Percentiles rank a stretch among this genome's conserved stretches.
Conservation (phyloP, 2,329 filamentous ascomycete genomes). For the Cordyceps tenuipes region DNA sequence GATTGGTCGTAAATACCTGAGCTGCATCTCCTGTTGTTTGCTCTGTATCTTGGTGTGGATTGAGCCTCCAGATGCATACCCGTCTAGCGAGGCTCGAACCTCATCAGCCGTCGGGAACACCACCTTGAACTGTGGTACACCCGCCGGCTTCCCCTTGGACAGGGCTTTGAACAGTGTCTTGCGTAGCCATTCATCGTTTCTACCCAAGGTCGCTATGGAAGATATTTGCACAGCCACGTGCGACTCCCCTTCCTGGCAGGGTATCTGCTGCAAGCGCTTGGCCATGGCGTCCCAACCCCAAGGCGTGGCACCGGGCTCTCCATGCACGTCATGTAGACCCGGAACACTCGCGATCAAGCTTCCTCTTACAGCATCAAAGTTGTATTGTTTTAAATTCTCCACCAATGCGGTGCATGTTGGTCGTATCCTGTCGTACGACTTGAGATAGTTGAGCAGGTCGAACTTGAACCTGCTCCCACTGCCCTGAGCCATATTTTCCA, state of each 20-base stretch:
- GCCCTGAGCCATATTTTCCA: slow-evolving; percentile 32
- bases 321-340: slow-evolving; percentile 48
- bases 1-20: slow-evolving; percentile 61
- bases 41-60: slow-evolving; percentile 76
- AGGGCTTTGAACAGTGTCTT: slow-evolving; percentile 51
- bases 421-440: slow-evolving; percentile 54
- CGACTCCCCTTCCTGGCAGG: slow-evolving; percentile 31
- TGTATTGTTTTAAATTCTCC: slow-evolving; percentile 49
- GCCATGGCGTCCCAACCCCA: slow-evolving; percentile 71
- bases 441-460: slow-evolving; percentile 66
- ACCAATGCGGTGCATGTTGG: slow-evolving; percentile 47
- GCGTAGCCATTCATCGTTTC: slow-evolving; percentile 62
- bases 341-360: slow-evolving; percentile 74
- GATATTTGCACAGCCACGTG: slow-evolving; percentile 61
- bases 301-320: slow-evolving; percentile 40
- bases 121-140: slow-evolving; percentile 51
- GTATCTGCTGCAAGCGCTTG: slow-evolving; percentile 48
- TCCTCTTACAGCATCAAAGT: slow-evolving; percentile 62
- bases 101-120: slow-evolving; percentile 77
- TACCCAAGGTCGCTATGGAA: slow-evolving; percentile 71
- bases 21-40: slow-evolving; percentile 61
- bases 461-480: slow-evolving; percentile 64
- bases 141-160: slow-evolving; percentile 15
- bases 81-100: slow-evolving; percentile 66
- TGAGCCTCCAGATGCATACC: slow-evolving; percentile 67